Evolutionary conservation across 1,139 yeast genomes (phyloP).

Genomic region (Suhomyces ambrosiae): DNA sequence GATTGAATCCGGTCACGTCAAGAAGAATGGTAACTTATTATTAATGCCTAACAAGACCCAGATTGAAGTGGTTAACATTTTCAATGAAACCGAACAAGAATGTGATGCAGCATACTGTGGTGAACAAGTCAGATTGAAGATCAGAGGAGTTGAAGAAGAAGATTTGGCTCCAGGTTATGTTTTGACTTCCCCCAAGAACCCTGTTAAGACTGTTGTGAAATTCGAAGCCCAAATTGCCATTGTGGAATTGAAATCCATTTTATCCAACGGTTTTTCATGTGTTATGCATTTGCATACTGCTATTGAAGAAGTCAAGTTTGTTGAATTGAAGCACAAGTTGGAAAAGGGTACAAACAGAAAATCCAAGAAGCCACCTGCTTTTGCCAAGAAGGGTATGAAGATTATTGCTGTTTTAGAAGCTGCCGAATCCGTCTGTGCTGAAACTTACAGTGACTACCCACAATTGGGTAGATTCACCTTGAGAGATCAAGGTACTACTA

Average conservation of each 20-base stretch:
- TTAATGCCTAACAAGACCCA: constrained; percentile 89
- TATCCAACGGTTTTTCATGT: constrained; percentile 95
- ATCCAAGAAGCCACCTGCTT: constrained; percentile 96
- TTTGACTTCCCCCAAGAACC: constrained; percentile 79
- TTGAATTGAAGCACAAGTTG: constrained; percentile 83
- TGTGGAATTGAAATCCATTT: constrained; percentile 90
- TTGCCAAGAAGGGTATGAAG: constrained; percentile 99
- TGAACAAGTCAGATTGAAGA: constrained; percentile 91
- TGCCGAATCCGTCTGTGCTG: constrained; percentile 86
- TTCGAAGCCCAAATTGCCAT: constrained; percentile 97
- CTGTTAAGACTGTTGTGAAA: constrained; percentile 86
- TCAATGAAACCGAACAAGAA: constrained; percentile 94
- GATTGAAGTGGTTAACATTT: constrained; percentile 84
- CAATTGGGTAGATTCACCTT: constrained; percentile 97
- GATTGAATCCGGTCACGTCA: constrained; percentile 92
- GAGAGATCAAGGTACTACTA: constrained; percentile 97
- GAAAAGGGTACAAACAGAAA: constrained; percentile 97
- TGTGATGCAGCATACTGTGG: constrained; percentile 90
- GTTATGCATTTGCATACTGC: constrained; percentile 99
- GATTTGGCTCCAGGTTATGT: constrained; percentile 92
- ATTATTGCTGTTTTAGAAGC: constrained; percentile 89
- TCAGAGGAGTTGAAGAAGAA: constrained; percentile 97
- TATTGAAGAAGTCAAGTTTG: constrained; percentile 87
- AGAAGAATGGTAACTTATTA: constrained; percentile 72
- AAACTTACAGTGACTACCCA: constrained; percentile 87